Conservation (phyloP, 495 filamentous ascomycete genomes). For the Trichoderma reesei region DNA sequence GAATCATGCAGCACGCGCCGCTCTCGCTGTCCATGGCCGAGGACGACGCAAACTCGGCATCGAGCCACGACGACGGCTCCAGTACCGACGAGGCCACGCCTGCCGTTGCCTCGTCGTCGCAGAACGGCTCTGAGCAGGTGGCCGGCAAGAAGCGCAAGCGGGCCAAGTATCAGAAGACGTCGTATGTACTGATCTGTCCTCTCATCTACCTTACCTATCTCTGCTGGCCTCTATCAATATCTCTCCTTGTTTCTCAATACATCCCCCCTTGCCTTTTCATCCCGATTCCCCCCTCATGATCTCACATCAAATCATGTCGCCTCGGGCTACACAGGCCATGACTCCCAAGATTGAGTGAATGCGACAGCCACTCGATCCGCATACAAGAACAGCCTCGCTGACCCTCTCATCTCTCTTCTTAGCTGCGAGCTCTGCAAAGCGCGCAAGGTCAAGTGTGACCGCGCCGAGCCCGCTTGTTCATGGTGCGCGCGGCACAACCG, state of each 20-base stretch:
- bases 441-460: conserved; percentile 78
- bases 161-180: conserved; percentile 11
- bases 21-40: conserved; percentile 6
- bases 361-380: background rate
- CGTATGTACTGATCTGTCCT: background rate
- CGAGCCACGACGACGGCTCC: conserved; percentile 8
- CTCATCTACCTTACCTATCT: background rate
- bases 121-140: background rate
- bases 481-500: conserved; percentile 78
- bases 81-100: conserved; percentile 6
- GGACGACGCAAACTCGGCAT: conserved; percentile 8
- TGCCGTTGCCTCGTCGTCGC: background rate
- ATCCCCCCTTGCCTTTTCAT: background rate
- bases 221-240: too few species aligned
- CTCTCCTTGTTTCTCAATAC: background rate
- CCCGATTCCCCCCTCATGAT: background rate
- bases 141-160: conserved; percentile 9
- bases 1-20: background rate
- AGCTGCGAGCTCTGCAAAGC: conserved; percentile 79
- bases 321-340: background rate
- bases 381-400: background rate
- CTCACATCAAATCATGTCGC: background rate
- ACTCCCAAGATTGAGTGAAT: too few species aligned
- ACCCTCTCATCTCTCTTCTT: background rate
- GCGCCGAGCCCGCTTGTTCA: conserved; percentile 73